These are phyloP conservation scores for Keqinozyma sinolaborantium DNA, from an alignment of 1,139 yeast species.

Conservation along the genomic window DNA sequence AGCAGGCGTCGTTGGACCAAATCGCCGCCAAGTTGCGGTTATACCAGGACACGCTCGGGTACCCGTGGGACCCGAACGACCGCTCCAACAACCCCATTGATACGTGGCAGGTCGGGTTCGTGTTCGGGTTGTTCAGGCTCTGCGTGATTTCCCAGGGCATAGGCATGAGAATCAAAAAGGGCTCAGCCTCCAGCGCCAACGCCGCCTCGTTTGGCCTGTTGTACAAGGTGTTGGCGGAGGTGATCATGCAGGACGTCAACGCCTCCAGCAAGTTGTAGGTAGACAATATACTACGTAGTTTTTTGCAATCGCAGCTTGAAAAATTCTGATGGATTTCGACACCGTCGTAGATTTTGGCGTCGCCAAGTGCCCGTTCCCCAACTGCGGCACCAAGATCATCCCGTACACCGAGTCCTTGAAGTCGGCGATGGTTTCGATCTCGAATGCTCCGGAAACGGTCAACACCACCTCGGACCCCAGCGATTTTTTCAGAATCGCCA, in stretches of 20 bases:
- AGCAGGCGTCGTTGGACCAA: slow-evolving; percentile 20
- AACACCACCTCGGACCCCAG: slow-evolving; percentile 9
- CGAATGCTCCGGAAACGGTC: slow-evolving; percentile 31
- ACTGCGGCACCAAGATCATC: slow-evolving; percentile 35
- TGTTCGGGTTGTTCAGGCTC: slow-evolving; percentile 56
- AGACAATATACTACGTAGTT: too few relatives aligned
- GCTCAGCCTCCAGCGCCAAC: slow-evolving; percentile 58
- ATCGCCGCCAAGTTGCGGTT: slow-evolving; percentile 23
- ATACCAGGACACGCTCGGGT: slow-evolving; percentile 26
- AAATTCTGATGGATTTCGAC: too few relatives aligned
- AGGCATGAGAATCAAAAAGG: slow-evolving; percentile 56
- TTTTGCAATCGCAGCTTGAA: too few relatives aligned
- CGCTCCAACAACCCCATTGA: slow-evolving; percentile 36
- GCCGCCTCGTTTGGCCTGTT: slow-evolving; percentile 45
- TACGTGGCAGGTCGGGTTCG: slow-evolving; percentile 55
- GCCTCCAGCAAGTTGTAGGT: slow-evolving; percentile 5
- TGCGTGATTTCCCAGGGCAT: slow-evolving; percentile 67
- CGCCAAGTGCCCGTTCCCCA: slow-evolving; percentile 32
- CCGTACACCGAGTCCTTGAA: slow-evolving; percentile 16
- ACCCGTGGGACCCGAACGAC: slow-evolving; percentile 32
- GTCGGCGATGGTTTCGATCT: slow-evolving; percentile 12
- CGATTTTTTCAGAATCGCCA: slow-evolving; percentile 40
- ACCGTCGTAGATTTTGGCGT: too few relatives aligned
- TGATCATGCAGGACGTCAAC: slow-evolving; percentile 22
- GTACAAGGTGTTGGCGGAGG: slow-evolving; percentile 43